Base-by-base conservation (phyloP, 2,329 filamentous ascomycete species). In the Aspergillus pseudoterreus region DNA sequence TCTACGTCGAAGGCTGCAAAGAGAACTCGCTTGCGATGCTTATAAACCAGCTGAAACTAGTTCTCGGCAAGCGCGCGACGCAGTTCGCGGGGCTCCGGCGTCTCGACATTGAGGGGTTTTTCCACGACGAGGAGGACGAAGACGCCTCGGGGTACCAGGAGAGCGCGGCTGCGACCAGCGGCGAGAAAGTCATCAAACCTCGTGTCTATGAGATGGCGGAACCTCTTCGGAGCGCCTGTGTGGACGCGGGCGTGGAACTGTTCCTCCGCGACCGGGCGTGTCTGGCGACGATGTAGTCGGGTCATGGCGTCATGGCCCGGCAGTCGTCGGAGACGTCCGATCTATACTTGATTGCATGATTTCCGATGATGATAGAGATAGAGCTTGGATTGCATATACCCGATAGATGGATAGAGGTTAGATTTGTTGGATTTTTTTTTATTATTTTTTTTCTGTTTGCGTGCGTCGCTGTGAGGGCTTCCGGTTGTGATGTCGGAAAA, bases 1-100 rank as follows among this genome's bases (percentile, higher is more conserved):
- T 68, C 3, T 65, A 59, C 24, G 58, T 68, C 6, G 64, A 68
- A 50, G 59, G 58, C 1, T 68, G 63, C 43, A 62, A 64, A 36
- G 65, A 67, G 50, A 53, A 55, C 10, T 48, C 58, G 15, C 22
- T 68, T 12, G 46, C 38, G 0, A 67, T 66, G 58, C 52, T 68
- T 4, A 49, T 63, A 6, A 47, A 45, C 17, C 64, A 68, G 43
- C 45, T 68, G 11, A 50, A 52, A 9, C 19, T 45, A 10, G 56
- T 67, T 6, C 46, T 68, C 6, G 53, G 57, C 10, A 57, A 54
- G 36, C 57, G 57, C n/a, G 42, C 38, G n/a, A 51, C 49, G 9
- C 54, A 50, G 6, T 60, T 66, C 46, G 49, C 52, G 6, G n/a
- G 14, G 0, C 49, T 68, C 15, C 49, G 48, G 12, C 47, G 51